Conservation (phyloP, 257 asterid genomes). For the Thymus mandschuricus region DNA sequence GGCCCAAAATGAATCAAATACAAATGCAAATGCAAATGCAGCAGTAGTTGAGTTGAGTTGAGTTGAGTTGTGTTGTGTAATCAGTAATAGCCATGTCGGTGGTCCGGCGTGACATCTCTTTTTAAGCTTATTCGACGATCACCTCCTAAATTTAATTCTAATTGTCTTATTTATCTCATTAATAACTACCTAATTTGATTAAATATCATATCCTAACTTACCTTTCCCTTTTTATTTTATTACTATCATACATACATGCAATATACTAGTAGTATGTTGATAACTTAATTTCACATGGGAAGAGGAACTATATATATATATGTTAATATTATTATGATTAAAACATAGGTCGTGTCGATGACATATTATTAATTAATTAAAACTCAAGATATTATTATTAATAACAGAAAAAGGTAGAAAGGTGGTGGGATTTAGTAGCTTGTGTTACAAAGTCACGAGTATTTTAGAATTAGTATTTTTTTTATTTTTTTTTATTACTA, state of each 20-base stretch:
- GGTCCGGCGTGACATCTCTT: slow-evolving; percentile 33
- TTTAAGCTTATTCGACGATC: slow-evolving; percentile 11
- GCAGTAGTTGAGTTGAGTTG: not conserved
- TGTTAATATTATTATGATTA: slow-evolving; percentile 1
- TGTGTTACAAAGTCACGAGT: too few relatives aligned
- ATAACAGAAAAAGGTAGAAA: not conserved
- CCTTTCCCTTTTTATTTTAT: not conserved
- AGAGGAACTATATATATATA: not conserved
- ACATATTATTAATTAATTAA: not conserved
- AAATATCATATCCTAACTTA: not conserved
- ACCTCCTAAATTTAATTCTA: not conserved
- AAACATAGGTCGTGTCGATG: not conserved
- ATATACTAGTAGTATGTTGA: slow-evolving; percentile 3
- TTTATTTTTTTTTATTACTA: too few relatives aligned
- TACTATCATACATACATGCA: not conserved
- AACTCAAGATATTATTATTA: not conserved
- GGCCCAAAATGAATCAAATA: not conserved
- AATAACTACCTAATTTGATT: not conserved
- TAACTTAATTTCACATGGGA: slow-evolving; percentile 13
- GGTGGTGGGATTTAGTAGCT: too few relatives aligned
- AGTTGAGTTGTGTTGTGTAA: not conserved
- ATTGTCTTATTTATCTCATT: slow-evolving; percentile 7
- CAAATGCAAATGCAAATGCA: not conserved
- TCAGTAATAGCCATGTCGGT: slow-evolving; percentile 17
- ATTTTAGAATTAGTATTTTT: too few relatives aligned